Evolutionary conservation across 2,329 filamentous ascomycete species (phyloP).

Genomic region (Colletotrichum sojae): DNA sequence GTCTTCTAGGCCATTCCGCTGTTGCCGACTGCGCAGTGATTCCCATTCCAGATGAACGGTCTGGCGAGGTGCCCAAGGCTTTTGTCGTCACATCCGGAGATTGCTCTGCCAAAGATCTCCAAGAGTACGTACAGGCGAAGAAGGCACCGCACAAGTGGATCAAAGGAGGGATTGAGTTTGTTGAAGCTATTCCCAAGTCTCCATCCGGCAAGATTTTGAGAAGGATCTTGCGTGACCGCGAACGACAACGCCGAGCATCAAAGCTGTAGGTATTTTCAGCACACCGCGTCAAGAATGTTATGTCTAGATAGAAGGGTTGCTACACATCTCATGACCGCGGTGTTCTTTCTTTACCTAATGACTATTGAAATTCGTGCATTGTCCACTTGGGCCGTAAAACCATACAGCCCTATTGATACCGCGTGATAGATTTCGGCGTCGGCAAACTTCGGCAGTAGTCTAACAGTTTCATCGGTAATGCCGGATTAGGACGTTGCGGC

Average conservation of each 20-base stretch:
- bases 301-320: too few species aligned
- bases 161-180: slow-evolving; percentile 73
- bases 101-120: slow-evolving; percentile 65
- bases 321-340: too few species aligned
- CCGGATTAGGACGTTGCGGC: too few species aligned
- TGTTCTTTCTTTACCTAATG: too few species aligned
- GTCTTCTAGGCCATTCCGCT: slow-evolving; percentile 77
- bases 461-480: neutral
- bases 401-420: too few species aligned
- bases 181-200: slow-evolving; percentile 79
- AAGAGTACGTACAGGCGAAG: slow-evolving; percentile 74
- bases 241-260: slow-evolving; percentile 51
- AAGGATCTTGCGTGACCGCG: slow-evolving; percentile 78
- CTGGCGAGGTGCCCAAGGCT: slow-evolving; percentile 75
- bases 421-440: neutral
- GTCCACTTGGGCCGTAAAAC: too few species aligned
- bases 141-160: slow-evolving; percentile 80
- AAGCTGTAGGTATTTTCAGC: neutral
- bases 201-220: slow-evolving; percentile 82
- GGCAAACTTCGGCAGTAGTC: slow-evolving; percentile 16
- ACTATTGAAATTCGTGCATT: too few species aligned
- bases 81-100: slow-evolving; percentile 68
- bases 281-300: neutral
- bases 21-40: slow-evolving; percentile 85
- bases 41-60: slow-evolving; percentile 71